Evolutionary conservation across 2,329 filamentous ascomycete species (phyloP), one percentile per base, ranked within the genome.

Genomic region (Claviceps pazoutovae): DNA sequence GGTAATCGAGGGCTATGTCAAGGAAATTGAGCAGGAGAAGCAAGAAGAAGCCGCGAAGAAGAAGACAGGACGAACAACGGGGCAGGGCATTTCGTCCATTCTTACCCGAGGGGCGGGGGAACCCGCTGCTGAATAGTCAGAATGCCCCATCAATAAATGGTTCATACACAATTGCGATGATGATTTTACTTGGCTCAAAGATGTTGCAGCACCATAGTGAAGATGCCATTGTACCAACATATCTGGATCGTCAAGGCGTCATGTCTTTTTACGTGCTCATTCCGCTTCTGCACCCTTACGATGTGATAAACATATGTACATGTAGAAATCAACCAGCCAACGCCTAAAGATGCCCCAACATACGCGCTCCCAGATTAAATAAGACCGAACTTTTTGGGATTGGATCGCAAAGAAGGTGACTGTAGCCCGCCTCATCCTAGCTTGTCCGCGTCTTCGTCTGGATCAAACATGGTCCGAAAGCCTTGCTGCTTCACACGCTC

Each of bases 21-120:
- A 97, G 82, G 93, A 82, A 71, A 98, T 98, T 69, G 95, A 98
- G 76, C 86, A 90, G 63, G 94, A 98, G 79, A 98, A 98, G 80
- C 90, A 95, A 67, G 93, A 97, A 70, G 93, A 98, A 75, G 91
- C 91, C 23, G 88, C 88, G 42, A 95, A 89, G 79, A 95, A 95
- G 84, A 94, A 95, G 83, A 86, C 81, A 45, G 85, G 86, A 54
- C 77, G 83, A 60, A 79, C 80, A 55, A 78, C 82, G n/a, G 83
- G 82, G 53, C 80, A 78, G 48, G 83, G 82, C 46, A 82, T 72
- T 59, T 82, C 86, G 17, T 79, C 87, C 44, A 88, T 93, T 62
- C 74, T 87, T 63, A 89, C 87, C 69, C 73, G 82, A 73, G 69
- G 73, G 64, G 64, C 64, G 55, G 69, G 69, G 51, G 68, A 70